phyloP scores from a whole-genome alignment of 371 early-diverging fungal species.

The Ordospora pajunii region DNA sequence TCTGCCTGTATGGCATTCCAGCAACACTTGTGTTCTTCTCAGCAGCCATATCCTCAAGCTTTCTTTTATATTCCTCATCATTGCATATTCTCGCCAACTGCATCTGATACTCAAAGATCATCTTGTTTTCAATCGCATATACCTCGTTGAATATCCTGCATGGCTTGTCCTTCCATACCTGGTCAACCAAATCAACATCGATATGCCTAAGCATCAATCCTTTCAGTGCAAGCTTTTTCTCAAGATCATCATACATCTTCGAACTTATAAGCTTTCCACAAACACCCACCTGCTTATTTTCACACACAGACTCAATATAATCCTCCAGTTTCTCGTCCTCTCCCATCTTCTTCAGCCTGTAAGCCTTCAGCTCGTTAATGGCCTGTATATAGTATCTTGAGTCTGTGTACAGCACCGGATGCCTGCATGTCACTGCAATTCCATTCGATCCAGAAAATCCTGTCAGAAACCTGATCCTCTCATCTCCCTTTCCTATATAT shows the following conservation, averaged over 20 bases:
- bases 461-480: constrained; percentile 79
- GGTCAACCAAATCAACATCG: constrained; percentile 32
- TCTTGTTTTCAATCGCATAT: constrained; percentile 11
- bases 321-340: constrained; percentile 63
- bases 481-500: constrained; percentile 80
- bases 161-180: neutral
- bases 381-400: constrained; percentile 95
- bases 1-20: constrained; percentile 70
- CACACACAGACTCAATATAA: constrained; percentile 12
- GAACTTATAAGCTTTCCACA: constrained; percentile 42
- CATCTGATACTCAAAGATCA: neutral
- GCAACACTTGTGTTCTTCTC: constrained; percentile 71
- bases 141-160: neutral
- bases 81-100: neutral
- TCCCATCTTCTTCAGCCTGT: constrained; percentile 64
- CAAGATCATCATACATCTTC: constrained; percentile 64
- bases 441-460: constrained; percentile 94
- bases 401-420: constrained; percentile 82
- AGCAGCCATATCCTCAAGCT: constrained; percentile 61
- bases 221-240: constrained; percentile 14
- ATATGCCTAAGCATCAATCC: constrained; percentile 38
- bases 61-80: neutral
- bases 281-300: constrained; percentile 44
- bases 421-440: constrained; percentile 67
- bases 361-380: constrained; percentile 68